These are phyloP conservation scores for Takashimella koratensis DNA, from an alignment of 1,284 basidiomycete species.

Conservation along the genomic window DNA sequence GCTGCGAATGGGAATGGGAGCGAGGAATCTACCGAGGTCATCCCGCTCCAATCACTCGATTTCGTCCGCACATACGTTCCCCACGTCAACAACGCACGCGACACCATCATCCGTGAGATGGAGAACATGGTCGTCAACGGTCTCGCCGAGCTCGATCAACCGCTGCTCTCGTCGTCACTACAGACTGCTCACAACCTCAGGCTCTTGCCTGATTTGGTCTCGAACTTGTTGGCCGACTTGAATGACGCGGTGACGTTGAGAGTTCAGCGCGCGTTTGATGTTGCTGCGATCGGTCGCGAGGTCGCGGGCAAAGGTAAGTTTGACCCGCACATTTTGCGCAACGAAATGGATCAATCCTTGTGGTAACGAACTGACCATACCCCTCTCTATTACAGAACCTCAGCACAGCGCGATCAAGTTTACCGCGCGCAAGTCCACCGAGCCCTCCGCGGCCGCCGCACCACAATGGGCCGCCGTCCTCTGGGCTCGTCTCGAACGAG, in stretches of 20 bases:
- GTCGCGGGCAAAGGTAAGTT: conserved; percentile 66
- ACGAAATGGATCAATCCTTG: not conserved
- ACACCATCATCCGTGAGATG: conserved; percentile 74
- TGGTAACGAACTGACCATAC: not conserved
- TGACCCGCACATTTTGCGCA: not conserved
- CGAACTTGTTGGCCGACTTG: conserved; percentile 72
- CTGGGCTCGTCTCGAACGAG: conserved; percentile 74
- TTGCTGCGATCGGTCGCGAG: conserved; percentile 78
- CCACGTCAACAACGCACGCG: conserved; percentile 65
- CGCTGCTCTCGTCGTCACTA: conserved; percentile 80
- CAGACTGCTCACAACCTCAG: conserved; percentile 93
- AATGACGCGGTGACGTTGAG: conserved; percentile 77
- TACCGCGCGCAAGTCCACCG: conserved; percentile 60
- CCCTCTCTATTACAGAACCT: not conserved
- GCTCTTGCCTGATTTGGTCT: conserved; percentile 75
- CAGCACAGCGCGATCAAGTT: conserved; percentile 37
- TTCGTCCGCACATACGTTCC: conserved; percentile 66
- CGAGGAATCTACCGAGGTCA: conserved; percentile 1
- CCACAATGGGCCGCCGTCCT: conserved; percentile 76
- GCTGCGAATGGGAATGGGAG: not conserved
- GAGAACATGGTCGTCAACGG: conserved; percentile 78
- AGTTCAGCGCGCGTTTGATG: conserved; percentile 77
- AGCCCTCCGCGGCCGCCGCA: conserved; percentile 75
- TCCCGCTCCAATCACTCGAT: conserved; percentile 61
- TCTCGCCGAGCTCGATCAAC: conserved; percentile 71